Conservation (phyloP, 768 basidiomycete genomes). For the Kwoniella newhampshirensis region DNA sequence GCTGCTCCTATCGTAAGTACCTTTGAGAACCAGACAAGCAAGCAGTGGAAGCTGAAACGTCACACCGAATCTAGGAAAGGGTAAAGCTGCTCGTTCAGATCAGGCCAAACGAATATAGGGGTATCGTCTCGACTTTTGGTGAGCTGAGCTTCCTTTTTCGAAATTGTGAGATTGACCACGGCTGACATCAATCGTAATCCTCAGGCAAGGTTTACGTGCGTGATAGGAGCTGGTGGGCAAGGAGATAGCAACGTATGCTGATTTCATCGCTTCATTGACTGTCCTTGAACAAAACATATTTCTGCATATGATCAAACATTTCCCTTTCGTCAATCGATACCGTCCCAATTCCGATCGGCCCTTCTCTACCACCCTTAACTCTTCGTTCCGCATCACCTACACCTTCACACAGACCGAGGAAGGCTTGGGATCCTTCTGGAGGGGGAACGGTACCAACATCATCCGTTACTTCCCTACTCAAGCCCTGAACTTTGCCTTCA, state of each 20-base stretch:
- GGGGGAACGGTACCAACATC: constrained; percentile 57
- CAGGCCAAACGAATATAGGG: constrained; percentile 32
- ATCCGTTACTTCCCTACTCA: constrained; percentile 59
- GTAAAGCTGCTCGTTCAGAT: constrained; percentile 57
- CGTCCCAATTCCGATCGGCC: too few relatives aligned
- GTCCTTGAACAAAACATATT: too few relatives aligned
- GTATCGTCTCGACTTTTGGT: constrained; percentile 18
- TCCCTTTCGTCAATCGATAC: too few relatives aligned
- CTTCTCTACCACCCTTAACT: too few relatives aligned
- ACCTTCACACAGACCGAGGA: constrained; percentile 53
- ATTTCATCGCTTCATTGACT: too few relatives aligned
- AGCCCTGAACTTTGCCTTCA: constrained; percentile 59
- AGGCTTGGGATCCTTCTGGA: constrained; percentile 56
- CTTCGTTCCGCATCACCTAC: too few relatives aligned
- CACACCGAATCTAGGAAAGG: constrained; percentile 37
- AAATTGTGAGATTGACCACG: neutral
- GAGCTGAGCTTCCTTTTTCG: neutral
- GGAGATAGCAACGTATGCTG: constrained; percentile 51
- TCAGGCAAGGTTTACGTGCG: constrained; percentile 53
- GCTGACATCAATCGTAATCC: constrained; percentile 46
- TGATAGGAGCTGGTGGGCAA: constrained; percentile 29
- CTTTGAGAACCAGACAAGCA: too few relatives aligned
- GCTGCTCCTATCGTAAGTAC: constrained; percentile 55
- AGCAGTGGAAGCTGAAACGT: too few relatives aligned
- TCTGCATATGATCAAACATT: too few relatives aligned